Evolutionary conservation across 2,329 filamentous ascomycete genomes (phyloP).

Genomic region (Pseudogymnoascus sp.): DNA sequence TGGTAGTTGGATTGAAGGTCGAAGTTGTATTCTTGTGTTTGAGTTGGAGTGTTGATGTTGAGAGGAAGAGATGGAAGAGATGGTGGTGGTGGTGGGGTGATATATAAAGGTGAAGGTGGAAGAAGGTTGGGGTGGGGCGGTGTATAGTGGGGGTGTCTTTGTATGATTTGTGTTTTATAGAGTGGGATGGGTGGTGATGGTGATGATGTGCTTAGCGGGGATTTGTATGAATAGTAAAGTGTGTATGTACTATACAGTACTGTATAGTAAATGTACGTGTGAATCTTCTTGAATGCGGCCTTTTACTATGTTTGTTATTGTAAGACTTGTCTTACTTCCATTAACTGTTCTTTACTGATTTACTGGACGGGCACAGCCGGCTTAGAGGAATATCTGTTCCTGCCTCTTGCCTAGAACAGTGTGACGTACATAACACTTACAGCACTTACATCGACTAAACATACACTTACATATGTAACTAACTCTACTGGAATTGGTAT

Average conservation of each 20-base stretch:
- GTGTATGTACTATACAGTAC: not conserved
- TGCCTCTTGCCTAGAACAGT: constrained; percentile 5
- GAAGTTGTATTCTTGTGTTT: constrained; percentile 9
- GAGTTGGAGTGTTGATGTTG: constrained; percentile 18
- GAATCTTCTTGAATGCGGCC: not conserved
- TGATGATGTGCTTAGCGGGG: constrained; percentile 7
- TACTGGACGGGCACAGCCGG: not conserved
- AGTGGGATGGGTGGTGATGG: not conserved
- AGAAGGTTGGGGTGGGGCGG: not conserved
- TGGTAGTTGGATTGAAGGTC: not conserved
- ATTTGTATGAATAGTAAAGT: not conserved
- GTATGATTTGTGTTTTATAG: constrained; percentile 6
- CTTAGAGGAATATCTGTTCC: not conserved
- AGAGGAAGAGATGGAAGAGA: not conserved
- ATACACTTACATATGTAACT: not conserved
- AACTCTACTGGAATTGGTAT: not conserved
- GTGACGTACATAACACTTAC: not conserved
- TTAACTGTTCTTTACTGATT: not conserved
- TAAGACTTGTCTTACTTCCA: not conserved
- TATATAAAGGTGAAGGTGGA: not conserved
- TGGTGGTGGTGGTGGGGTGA: not conserved
- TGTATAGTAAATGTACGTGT: not conserved
- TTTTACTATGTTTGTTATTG: not conserved
- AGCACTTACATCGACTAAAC: not conserved
- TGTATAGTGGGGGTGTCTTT: not conserved